Conservation (phyloP, 2,329 filamentous ascomycete species). For the Arthroderma uncinatum region DNA sequence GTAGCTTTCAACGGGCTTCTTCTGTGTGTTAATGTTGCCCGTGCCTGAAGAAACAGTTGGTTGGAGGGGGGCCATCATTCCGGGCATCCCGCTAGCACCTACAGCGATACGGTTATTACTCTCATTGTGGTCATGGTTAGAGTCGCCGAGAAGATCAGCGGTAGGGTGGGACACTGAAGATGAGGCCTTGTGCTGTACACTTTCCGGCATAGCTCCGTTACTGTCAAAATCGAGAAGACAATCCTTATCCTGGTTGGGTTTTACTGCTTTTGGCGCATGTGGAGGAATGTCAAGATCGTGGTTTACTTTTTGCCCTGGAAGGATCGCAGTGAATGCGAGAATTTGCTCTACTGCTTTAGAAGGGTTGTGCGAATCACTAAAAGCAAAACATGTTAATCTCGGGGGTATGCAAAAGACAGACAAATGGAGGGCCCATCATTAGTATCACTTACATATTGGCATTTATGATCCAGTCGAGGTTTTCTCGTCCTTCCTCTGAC, state of each 20-base stretch:
- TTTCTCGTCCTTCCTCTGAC: conserved; percentile 45
- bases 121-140: conserved; percentile 7
- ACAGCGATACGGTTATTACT: not conserved
- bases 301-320: conserved; percentile 59
- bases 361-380: conserved; percentile 53
- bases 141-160: conserved; percentile 15
- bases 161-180: not conserved
- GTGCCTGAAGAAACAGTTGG: conserved; percentile 10
- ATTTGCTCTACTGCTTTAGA: conserved; percentile 70
- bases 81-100: conserved; percentile 1
- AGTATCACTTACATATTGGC: conserved; percentile 50
- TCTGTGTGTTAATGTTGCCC: conserved; percentile 13
- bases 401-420: not conserved
- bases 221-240: conserved; percentile 10
- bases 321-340: conserved; percentile 70
- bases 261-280: conserved; percentile 19
- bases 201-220: conserved; percentile 6
- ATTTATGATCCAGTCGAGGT: conserved; percentile 15
- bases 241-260: conserved; percentile 5
- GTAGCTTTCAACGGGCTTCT: conserved; percentile 30
- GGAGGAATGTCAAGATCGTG: conserved; percentile 48
- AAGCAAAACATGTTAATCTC: not conserved
- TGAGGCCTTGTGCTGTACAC: not conserved
- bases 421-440: not conserved
- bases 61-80: conserved; percentile 17